A percentile compares a stretch with the other conserved stretches of the same genome.
Conservation (phyloP, 352 stramenopile genomes). For the Phytophthora pinifolia region DNA sequence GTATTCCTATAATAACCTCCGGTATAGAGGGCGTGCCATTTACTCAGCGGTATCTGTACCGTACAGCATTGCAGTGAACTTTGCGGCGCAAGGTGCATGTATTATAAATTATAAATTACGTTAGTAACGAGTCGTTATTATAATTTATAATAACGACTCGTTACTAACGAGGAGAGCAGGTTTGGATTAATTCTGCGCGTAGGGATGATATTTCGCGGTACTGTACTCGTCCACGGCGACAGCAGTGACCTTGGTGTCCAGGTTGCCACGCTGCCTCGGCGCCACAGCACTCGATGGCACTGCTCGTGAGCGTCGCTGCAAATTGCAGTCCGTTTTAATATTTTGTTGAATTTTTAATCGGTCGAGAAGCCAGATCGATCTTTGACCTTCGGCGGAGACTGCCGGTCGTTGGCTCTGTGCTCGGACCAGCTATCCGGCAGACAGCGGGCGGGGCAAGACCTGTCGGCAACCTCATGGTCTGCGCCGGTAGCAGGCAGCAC, state of each 20-base stretch:
- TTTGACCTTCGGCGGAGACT: conserved; percentile 2
- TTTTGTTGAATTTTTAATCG: conserved; percentile 25
- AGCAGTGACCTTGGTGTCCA: neutral
- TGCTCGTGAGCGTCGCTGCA: no score
- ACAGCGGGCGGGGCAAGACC: neutral
- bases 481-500: conserved; percentile 34
- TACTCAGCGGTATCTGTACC: no score
- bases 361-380: conserved; percentile 22
- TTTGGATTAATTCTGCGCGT: conserved; percentile 9
- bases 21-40: no score
- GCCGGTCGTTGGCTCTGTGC: conserved; percentile 3
- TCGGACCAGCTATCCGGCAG: neutral
- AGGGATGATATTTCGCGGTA: conserved; percentile 11
- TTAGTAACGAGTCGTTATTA: no score
- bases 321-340: conserved; percentile 9
- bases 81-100: conserved; percentile 2
- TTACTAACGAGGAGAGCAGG: conserved; percentile 21
- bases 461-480: conserved; percentile 11
- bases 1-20: no score
- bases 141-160: no score
- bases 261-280: neutral
- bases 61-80: conserved; percentile 11
- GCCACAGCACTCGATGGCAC: no score
- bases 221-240: neutral
- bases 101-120: no score